Evolutionary conservation across 1,139 yeast genomes (phyloP), one percentile per base, ranked within the genome.

Genomic region (Saccharomycopsis hybrid): DNA sequence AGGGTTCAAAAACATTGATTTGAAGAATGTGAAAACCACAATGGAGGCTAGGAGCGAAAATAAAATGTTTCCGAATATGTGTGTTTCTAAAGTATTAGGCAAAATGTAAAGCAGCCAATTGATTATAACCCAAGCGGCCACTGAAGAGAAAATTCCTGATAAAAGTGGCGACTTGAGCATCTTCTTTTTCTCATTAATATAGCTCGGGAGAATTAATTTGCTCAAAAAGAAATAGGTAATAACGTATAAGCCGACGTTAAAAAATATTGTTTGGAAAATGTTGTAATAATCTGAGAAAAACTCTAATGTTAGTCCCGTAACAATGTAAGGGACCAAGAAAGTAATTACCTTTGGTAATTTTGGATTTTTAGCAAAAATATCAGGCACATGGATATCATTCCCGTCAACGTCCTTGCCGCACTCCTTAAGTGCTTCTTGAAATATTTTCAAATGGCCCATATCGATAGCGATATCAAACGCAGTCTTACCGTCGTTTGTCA

Each of bases 1-100:
- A 0, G 98, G 97, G 60, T 90, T 88, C 58, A 82, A 74, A 46
- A 72, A 69, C 82, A 85, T 76, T 3, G 89, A 66, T 55, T 76
- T 77, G 62, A 74, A 72, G 62, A 85, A 86, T 5, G 76, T 61
- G 59, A 70, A 73, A 28, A 72, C 57, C 13, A 76, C 71, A 2
- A 65, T 47, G 0, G 64, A 60, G 0, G 73, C 65, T 4, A 71
- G 58, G 0, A 70, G 8, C 0, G 73, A 40, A 48, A 81, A 71
- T 2, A 72, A 28, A 3, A 79, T 51, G 48, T 71, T 72, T 11
- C 62, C 37, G n/a, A 73, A 28, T 4, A 73, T 70, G 13, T 64
- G 60, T 5, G 62, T 61, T 0, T 48, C 32, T 29, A 71, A 53
- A 1, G 83, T 76, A 3, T 55, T 44, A 0, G 92, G 90, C 2